phyloP scores from a whole-genome alignment of 1,284 basidiomycete species.

The Somion occarium region DNA sequence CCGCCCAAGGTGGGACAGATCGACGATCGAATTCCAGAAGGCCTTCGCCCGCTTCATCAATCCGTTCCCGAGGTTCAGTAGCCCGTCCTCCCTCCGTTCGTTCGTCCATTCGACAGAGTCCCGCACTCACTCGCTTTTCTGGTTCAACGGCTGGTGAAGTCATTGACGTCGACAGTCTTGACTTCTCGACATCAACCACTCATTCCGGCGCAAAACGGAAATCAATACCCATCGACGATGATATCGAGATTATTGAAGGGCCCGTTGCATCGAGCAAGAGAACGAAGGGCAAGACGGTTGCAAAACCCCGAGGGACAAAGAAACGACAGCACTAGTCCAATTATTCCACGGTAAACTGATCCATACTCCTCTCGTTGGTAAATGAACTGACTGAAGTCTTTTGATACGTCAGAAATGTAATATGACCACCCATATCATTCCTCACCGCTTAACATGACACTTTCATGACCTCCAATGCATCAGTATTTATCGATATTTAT shows the following conservation, averaged over 20 bases:
- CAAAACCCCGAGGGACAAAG: slow-evolving; percentile 25
- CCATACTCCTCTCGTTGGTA: no score
- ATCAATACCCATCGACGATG: slow-evolving; percentile 38
- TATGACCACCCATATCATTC: no score
- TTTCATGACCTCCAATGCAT: neutral
- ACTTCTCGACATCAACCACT: slow-evolving; percentile 15
- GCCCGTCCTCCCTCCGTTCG: slow-evolving; percentile 13
- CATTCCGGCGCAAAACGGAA: slow-evolving; percentile 41
- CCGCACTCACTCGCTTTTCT: slow-evolving; percentile 29
- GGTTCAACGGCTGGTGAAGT: slow-evolving; percentile 28
- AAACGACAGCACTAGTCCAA: no score
- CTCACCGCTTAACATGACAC: no score
- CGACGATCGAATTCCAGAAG: slow-evolving; percentile 18
- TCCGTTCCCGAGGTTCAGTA: slow-evolving; percentile 24
- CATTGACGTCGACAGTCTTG: slow-evolving; percentile 29
- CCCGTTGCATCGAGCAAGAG: slow-evolving; percentile 31
- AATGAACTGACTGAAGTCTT: no score
- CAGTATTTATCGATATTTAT: slow-evolving; percentile 2
- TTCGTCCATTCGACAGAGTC: slow-evolving; percentile 23
- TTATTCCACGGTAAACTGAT: no score
- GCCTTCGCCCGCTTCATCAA: slow-evolving; percentile 30
- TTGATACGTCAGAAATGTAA: no score
- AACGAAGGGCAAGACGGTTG: slow-evolving; percentile 33
- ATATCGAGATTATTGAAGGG: slow-evolving; percentile 52
- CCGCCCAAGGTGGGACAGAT: slow-evolving; percentile 4